These are phyloP conservation scores for Botrytis hyacinthi DNA, from an alignment of 2,329 filamentous ascomycete genomes.

Conservation along the genomic window DNA sequence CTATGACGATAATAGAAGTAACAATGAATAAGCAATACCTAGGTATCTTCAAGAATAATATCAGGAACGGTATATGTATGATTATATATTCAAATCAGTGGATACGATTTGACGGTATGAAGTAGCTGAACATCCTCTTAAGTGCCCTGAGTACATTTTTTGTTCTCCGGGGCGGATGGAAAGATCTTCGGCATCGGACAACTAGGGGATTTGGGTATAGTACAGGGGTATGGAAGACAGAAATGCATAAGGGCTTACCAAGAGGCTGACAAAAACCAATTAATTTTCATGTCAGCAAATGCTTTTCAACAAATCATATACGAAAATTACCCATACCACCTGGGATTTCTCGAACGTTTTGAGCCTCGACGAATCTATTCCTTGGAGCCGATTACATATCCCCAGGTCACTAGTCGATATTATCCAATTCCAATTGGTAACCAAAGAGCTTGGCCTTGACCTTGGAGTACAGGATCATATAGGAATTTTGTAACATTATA, in stretches of 20 bases:
- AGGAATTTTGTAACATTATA: background rate
- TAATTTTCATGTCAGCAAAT: conserved; percentile 27
- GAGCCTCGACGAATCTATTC: background rate
- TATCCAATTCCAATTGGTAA: background rate
- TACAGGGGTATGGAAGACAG: background rate
- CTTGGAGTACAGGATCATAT: background rate
- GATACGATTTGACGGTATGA: background rate
- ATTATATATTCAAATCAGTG: background rate
- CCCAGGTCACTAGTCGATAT: background rate
- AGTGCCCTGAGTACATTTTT: background rate
- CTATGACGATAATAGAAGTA: background rate
- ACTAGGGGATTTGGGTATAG: background rate
- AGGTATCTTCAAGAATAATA: background rate
- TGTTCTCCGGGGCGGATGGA: background rate
- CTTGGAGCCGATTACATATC: background rate
- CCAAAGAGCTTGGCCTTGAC: background rate
- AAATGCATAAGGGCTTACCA: background rate
- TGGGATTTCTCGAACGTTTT: background rate
- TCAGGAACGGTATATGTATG: background rate
- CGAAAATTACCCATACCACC: background rate
- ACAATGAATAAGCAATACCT: background rate
- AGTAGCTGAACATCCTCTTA: background rate
- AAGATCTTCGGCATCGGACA: background rate
- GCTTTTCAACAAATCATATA: conserved; percentile 11
- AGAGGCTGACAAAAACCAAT: conserved; percentile 24